Percentiles rank a stretch among this genome's conserved stretches.
phyloP scores from a whole-genome alignment of 1,284 basidiomycete genomes.

The Stereum hirsutum region DNA sequence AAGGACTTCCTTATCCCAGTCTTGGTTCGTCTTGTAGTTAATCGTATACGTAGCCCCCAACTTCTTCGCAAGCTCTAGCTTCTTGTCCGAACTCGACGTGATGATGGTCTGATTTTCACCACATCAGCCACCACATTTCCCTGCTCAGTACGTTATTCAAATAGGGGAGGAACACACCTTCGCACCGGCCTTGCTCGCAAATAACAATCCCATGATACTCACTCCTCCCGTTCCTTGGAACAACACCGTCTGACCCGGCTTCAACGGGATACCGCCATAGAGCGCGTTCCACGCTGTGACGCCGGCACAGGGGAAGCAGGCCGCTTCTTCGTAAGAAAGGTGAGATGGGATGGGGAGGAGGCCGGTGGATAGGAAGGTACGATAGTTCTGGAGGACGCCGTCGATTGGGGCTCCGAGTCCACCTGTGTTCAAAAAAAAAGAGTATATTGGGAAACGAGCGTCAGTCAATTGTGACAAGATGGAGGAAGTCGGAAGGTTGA shows the following conservation, averaged over 20 bases:
- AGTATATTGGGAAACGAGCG: too few relatives aligned
- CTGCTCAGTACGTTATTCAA: background rate
- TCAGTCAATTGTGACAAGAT: too few relatives aligned
- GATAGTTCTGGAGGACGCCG: constrained; percentile 32
- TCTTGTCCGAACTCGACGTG: constrained; percentile 54
- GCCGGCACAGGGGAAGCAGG: constrained; percentile 26
- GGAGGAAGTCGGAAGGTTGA: too few relatives aligned
- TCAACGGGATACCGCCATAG: constrained; percentile 2
- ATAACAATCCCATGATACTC: constrained; percentile 12
- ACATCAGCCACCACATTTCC: too few relatives aligned
- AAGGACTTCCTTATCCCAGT: constrained; percentile 30
- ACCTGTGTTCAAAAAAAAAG: too few relatives aligned
- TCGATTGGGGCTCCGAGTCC: constrained; percentile 9
- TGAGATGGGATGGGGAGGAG: constrained; percentile 27
- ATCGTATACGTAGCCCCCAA: constrained; percentile 43
- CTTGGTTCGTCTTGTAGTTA: constrained; percentile 43
- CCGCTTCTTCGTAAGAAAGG: constrained; percentile 41
- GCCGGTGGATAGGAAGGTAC: constrained; percentile 25
- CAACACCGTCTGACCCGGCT: constrained; percentile 6
- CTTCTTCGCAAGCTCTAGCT: constrained; percentile 35
- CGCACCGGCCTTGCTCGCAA: constrained; percentile 29
- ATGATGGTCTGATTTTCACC: constrained; percentile 25
- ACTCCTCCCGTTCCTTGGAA: constrained; percentile 12
- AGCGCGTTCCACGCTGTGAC: constrained; percentile 8
- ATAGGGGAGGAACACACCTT: constrained; percentile 20